Evolutionary conservation across 148 eudicot genomes (phyloP).

Genomic region (Persicaria tinctoria): DNA sequence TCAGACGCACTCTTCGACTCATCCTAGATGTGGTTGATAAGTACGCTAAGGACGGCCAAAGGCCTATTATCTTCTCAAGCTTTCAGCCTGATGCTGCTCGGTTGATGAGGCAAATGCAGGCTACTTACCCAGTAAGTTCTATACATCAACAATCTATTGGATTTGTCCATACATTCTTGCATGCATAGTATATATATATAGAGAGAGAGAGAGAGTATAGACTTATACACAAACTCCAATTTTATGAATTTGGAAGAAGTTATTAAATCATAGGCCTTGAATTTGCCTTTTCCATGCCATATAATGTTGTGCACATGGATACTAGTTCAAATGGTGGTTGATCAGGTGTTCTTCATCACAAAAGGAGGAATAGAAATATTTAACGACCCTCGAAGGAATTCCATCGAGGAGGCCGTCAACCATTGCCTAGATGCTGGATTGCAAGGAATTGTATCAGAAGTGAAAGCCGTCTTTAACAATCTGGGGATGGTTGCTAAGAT

Average conservation of each 20-base stretch:
- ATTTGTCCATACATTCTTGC: no score
- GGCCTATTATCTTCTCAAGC: constrained; percentile 38
- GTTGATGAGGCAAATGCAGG: constrained; percentile 34
- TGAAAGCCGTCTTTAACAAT: constrained; percentile 32
- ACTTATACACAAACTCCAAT: no score
- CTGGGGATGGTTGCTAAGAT: constrained; percentile 29
- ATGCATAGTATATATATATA: no score
- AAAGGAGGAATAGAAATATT: constrained; percentile 40
- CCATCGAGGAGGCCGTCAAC: constrained; percentile 36
- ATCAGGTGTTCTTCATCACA: constrained; percentile 40
- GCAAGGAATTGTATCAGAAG: constrained; percentile 41
- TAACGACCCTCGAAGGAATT: constrained; percentile 37
- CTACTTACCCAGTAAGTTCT: constrained; percentile 31
- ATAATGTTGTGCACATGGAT: no score
- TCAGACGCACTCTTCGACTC: constrained; percentile 21
- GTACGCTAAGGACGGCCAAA: background rate
- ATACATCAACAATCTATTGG: no score
- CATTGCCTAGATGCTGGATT: constrained; percentile 30
- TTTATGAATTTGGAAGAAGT: no score
- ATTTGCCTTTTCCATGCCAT: no score
- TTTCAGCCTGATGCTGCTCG: constrained; percentile 45
- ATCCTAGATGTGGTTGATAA: constrained; percentile 21
- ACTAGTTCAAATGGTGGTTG: no score
- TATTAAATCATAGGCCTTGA: no score
- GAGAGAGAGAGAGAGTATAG: no score